Base-by-base conservation (phyloP, 352 stramenopile species). In the Phytopythium oedochilum region DNA sequence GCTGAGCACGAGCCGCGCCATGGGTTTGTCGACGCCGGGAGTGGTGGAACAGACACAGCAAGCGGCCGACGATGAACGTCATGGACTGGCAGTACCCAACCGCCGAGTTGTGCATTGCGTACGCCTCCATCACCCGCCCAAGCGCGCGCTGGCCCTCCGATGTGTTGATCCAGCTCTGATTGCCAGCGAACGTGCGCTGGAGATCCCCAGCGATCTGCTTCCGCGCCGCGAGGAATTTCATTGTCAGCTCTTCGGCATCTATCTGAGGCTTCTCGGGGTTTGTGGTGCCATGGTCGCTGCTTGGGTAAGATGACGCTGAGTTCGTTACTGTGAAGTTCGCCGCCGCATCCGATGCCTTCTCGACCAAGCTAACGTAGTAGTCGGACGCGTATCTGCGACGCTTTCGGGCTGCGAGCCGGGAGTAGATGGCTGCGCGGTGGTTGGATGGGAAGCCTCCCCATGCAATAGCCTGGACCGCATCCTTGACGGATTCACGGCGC, bases 11-110 rank as follows among this genome's bases (percentile, higher is more conserved):
- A 34, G 5, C 17, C 18, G 28, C 17, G 4, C 32, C 43, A 12
- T n/a, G 32, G 15, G n/a, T 15, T 3, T 46, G 36, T 5, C 29
- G 20, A 3, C 20, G 51, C 3, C 15, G 17, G 12, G 57, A 43
- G 47, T 52, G 46, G 7, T 68, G 65, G 45, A 73, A 85, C 6
- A 90, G 51, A 52, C 79, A 90, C 35, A 96, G 53, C 32, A 95
- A 42, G 17, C 88, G 69, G 0, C 75, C 88, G 9, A 83, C 84
- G 22, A 96, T 76, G 51, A 95, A 96, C 38, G 89, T 96, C 85
- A 96, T 96, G 20, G 78, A 89, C 63, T 96, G 88, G 46, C 88
- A 96, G 60, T 97, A 97, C 15, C 88, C 88, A 7, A 97, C 66
- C 22, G 52, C 53, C 23, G 74, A 57, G 53, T 96, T 93, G 53